Evolutionary conservation across 345 rosid genomes (phyloP).

Genomic region (Pistacia atlantica): DNA sequence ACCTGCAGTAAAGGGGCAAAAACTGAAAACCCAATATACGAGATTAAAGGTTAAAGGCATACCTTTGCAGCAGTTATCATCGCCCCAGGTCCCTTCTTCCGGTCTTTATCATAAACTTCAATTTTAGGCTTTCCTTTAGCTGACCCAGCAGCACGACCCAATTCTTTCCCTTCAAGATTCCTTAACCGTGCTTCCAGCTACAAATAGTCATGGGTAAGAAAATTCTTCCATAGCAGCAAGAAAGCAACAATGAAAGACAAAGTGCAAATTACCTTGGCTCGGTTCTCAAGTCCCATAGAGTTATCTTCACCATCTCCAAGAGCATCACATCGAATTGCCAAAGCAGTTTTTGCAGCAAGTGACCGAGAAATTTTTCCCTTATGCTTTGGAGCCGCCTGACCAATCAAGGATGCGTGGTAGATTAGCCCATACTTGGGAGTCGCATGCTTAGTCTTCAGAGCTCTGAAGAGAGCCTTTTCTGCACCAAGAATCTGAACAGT

Average conservation of each 20-base stretch:
- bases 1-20: neutral
- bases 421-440: conserved; percentile 91
- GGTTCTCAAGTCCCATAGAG: conserved; percentile 80
- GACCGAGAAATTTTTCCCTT: conserved; percentile 92
- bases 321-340: conserved; percentile 86
- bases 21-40: neutral
- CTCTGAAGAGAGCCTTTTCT: conserved; percentile 91
- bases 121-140: conserved; percentile 90
- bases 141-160: conserved; percentile 80
- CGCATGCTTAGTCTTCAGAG: conserved; percentile 88
- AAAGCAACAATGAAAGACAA: neutral
- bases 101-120: conserved; percentile 80
- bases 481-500: conserved; percentile 95
- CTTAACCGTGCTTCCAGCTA: conserved; percentile 89
- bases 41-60: neutral
- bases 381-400: conserved; percentile 82
- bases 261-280: conserved; percentile 55
- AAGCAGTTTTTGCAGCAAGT: conserved; percentile 78
- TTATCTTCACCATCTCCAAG: conserved; percentile 82
- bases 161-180: conserved; percentile 75
- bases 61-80: conserved; percentile 89
- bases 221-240: neutral
- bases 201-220: conserved; percentile 1
- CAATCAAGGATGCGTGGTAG: conserved; percentile 90
- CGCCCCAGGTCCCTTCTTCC: conserved; percentile 71